These are phyloP conservation scores for Globisporangium iwayamae DNA, from an alignment of 352 stramenopile species.

Conservation along the genomic window DNA sequence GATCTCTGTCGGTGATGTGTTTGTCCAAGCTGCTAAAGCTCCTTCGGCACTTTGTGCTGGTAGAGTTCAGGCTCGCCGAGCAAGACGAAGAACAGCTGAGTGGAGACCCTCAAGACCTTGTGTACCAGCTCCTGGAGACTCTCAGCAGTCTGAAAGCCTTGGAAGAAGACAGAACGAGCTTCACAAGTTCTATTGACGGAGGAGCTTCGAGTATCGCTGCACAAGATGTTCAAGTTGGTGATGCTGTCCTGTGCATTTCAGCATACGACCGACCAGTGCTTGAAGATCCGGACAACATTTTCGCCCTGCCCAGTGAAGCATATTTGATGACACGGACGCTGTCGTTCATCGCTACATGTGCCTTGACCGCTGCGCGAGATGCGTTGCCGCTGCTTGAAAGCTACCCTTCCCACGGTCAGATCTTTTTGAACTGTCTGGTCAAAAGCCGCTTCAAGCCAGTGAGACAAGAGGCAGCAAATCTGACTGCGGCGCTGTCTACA, in stretches of 20 bases:
- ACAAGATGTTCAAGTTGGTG: conserved; percentile 6
- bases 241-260: conserved; percentile 23
- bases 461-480: conserved; percentile 40
- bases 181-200: neutral
- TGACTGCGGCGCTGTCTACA: conserved; percentile 39
- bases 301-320: conserved; percentile 41
- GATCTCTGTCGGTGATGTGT: conserved; percentile 58
- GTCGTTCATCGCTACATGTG: conserved; percentile 43
- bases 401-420: conserved; percentile 33
- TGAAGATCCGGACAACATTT: conserved; percentile 44
- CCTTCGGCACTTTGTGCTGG: conserved; percentile 62
- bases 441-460: conserved; percentile 43
- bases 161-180: conserved; percentile 11
- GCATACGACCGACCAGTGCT: conserved; percentile 36
- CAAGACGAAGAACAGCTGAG: conserved; percentile 23
- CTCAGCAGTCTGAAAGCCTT: conserved; percentile 31
- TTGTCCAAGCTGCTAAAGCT: conserved; percentile 69
- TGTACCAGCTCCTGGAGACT: conserved; percentile 40
- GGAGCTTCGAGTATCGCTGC: neutral
- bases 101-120: conserved; percentile 27
- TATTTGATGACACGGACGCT: conserved; percentile 57
- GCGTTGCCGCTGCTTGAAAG: conserved; percentile 34
- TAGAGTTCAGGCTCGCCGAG: conserved; percentile 36
- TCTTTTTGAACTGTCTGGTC: conserved; percentile 46
- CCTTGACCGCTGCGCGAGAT: conserved; percentile 25